These are phyloP conservation scores for Syncephalastrum sp. DNA, from an alignment of 371 early-diverging fungal species.

Conservation along the genomic window DNA sequence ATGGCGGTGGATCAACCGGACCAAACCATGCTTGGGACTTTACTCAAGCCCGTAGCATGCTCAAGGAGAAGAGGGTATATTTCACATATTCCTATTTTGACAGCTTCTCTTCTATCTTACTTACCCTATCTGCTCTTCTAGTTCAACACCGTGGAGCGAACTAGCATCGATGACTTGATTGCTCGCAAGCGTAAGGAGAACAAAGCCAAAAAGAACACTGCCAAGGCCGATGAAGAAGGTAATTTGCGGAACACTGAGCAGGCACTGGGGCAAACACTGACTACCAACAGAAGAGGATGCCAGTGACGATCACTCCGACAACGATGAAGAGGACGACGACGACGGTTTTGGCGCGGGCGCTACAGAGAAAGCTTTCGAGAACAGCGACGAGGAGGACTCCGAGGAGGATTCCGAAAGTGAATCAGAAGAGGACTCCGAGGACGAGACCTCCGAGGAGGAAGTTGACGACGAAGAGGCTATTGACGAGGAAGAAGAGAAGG, in stretches of 20 bases:
- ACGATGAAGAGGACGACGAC: slow-evolving; percentile 49
- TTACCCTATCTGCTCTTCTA: neutral
- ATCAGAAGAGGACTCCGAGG: slow-evolving; percentile 15
- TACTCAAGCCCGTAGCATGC: slow-evolving; percentile 71
- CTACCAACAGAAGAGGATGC: slow-evolving; percentile 23
- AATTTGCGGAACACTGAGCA: neutral
- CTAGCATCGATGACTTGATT: slow-evolving; percentile 71
- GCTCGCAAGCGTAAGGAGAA: slow-evolving; percentile 55
- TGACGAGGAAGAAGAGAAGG: slow-evolving; percentile 45
- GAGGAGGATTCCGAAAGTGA: slow-evolving; percentile 26
- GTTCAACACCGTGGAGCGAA: slow-evolving; percentile 22
- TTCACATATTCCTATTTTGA: neutral
- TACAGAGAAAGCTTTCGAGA: slow-evolving; percentile 36
- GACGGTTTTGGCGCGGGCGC: slow-evolving; percentile 63
- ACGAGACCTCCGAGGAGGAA: slow-evolving; percentile 24
- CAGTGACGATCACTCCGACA: slow-evolving; percentile 35
- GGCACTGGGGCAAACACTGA: neutral
- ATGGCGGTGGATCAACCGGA: slow-evolving; percentile 59
- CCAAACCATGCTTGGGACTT: slow-evolving; percentile 82
- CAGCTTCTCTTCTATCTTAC: neutral
- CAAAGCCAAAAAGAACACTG: slow-evolving; percentile 38
- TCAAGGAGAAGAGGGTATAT: slow-evolving; percentile 58
- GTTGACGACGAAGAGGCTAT: slow-evolving; percentile 39
- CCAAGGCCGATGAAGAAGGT: slow-evolving; percentile 24
- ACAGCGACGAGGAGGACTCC: slow-evolving; percentile 18